phyloP scores from a whole-genome alignment of 352 stramenopile species.

The Phytophthora citrophthora region DNA sequence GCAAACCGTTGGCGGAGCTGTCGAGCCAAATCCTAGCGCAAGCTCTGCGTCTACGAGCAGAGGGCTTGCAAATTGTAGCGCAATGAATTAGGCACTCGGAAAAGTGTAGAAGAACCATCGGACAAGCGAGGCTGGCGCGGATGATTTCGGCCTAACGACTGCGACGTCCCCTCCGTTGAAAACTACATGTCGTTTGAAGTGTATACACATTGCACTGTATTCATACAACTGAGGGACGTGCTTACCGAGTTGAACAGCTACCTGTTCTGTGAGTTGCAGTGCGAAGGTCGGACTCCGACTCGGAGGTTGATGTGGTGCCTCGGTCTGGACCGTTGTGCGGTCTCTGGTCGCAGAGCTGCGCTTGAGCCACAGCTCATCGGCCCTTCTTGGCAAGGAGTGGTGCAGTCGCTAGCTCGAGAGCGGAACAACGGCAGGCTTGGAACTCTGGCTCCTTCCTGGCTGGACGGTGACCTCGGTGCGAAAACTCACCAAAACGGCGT shows the following conservation, averaged over 20 bases:
- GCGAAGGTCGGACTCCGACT: no score
- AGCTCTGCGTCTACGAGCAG: constrained; percentile 9
- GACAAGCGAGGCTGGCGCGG: neutral
- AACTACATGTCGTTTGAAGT: no score
- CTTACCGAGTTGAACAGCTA: neutral
- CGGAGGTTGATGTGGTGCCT: neutral
- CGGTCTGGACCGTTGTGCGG: neutral
- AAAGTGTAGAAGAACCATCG: constrained; percentile 7
- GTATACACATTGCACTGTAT: no score
- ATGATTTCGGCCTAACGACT: constrained; percentile 26
- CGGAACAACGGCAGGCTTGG: constrained; percentile 26
- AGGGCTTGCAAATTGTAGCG: constrained; percentile 1
- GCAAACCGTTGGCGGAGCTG: constrained; percentile 19
- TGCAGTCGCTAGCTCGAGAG: constrained; percentile 35
- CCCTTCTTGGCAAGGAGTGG: constrained; percentile 20
- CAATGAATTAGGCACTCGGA: constrained; percentile 24
- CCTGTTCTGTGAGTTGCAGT: neutral
- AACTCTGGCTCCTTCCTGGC: constrained; percentile 23
- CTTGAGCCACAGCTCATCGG: constrained; percentile 15
- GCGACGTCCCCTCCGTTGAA: neutral
- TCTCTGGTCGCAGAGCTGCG: constrained; percentile 8
- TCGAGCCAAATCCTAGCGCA: constrained; percentile 29
- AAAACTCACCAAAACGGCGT: constrained; percentile 15
- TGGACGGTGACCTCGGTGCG: constrained; percentile 2
- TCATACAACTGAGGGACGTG: neutral